Conservation (phyloP, 192 early-diverging fungal genomes). For the Linnemannia schmuckeri region DNA sequence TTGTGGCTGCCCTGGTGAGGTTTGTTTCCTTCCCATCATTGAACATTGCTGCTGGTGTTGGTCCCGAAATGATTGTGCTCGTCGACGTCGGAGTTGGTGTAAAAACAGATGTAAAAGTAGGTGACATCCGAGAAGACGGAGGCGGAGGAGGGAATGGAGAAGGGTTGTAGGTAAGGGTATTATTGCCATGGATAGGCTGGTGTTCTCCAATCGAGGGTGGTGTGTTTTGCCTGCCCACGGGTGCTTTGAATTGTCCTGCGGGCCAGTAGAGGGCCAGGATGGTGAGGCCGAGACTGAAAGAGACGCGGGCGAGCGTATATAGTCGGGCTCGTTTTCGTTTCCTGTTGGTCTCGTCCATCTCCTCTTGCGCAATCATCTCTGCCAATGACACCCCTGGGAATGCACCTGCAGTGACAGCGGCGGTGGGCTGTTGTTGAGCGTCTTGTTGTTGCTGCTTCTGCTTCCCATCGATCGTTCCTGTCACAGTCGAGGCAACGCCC, state of each 20-base stretch:
- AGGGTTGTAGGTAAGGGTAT: background rate
- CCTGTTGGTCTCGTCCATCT: background rate
- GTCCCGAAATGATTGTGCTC: background rate
- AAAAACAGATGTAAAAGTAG: background rate
- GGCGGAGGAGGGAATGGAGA: background rate
- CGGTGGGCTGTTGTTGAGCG: background rate
- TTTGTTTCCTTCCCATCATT: background rate
- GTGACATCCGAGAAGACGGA: background rate
- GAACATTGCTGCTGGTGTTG: background rate
- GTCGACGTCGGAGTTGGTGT: background rate
- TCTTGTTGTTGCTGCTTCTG: background rate
- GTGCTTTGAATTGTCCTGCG: conserved; percentile 18
- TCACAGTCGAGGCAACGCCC: too few relatives aligned
- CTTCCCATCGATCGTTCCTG: background rate
- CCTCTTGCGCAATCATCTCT: background rate
- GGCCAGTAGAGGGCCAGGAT: conserved; percentile 49
- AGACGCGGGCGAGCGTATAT: conserved; percentile 16
- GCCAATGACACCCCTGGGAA: background rate
- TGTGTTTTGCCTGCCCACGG: background rate
- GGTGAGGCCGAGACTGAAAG: conserved; percentile 22
- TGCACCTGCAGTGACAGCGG: background rate
- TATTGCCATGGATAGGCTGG: background rate
- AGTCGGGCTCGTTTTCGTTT: background rate
- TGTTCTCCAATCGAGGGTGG: background rate
- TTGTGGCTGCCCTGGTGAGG: background rate